Base-by-base conservation (phyloP, 331 rosid genomes). In the Acacia concinna region DNA sequence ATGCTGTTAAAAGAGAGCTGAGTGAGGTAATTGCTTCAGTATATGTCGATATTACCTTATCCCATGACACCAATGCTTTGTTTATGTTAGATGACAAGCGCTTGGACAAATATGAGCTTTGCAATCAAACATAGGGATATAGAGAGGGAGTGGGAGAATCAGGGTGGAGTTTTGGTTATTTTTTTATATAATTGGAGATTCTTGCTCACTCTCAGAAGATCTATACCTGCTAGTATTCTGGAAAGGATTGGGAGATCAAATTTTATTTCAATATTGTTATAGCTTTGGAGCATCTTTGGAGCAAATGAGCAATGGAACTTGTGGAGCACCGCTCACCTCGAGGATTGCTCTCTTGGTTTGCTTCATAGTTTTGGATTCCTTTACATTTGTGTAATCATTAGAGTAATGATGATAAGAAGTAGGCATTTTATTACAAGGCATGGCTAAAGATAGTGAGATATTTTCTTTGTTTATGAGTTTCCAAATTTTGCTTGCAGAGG, bases 291-390 rank as follows among this genome's bases (percentile, higher is more conserved):
- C 99, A 88, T 86, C 90, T 85, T 89, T 89, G 99, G 99, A 96
- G 99, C 99, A 91, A 91, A 93, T 96, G 97, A 96, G 98, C 97
- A 84, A 91, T 93, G 99, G 97, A 96, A 96, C 97, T 93, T 91
- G 92, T 87, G 99, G 98, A 93, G 99, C 97, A 91, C 40, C 89
- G 98, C 97, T 96, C 99, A 90, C 89, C 90, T 96, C 92, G 86
- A 84, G 99, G 98, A 89, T 93, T 96, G 99, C 99, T 96, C 99
- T 86, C 88, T 96, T 91, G 99, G 99, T 93, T 96, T 91, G 99
- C 99, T 96, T 96, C 97, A 90, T 87, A 76, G 97, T 89, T 89
- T 86, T 90, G 91, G 92, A 88, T 91, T 90, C 82, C 59, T 84
- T 91, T 88, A 76, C 13, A 84, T 90, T 91, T 85, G 87, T 86